A percentile compares a stretch with the other conserved stretches of the same genome.
Conservation (phyloP, 2,329 filamentous ascomycete species). For the Talaromyces sp. region DNA sequence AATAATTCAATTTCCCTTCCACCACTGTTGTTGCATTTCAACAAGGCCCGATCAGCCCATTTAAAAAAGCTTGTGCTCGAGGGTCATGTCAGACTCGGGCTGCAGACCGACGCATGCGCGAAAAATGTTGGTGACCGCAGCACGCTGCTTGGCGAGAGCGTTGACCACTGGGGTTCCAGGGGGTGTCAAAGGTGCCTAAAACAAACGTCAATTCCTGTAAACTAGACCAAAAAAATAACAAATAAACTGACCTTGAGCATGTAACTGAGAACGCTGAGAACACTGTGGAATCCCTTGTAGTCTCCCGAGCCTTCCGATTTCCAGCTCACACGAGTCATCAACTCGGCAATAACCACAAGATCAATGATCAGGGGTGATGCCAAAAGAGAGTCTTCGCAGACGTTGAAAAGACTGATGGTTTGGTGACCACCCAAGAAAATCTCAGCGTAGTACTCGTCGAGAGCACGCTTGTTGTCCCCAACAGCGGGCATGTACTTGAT, state of each 20-base stretch:
- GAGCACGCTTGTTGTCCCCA: constrained; percentile 96
- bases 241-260: constrained; percentile 73
- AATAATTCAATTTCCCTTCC: background rate
- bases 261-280: constrained; percentile 95
- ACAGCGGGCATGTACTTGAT: constrained; percentile 99
- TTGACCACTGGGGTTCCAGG: constrained; percentile 95
- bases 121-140: constrained; percentile 95
- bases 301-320: constrained; percentile 60
- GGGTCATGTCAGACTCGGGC: constrained; percentile 97
- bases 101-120: constrained; percentile 93
- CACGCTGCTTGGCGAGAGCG: constrained; percentile 90
- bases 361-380: constrained; percentile 97
- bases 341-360: constrained; percentile 84
- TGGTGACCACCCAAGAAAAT: constrained; percentile 99
- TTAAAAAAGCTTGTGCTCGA: constrained; percentile 91
- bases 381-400: constrained; percentile 96
- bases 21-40: background rate
- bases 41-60: background rate
- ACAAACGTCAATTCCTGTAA: background rate
- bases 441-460: constrained; percentile 99
- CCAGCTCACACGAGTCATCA: constrained; percentile 99
- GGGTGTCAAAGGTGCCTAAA: constrained; percentile 81
- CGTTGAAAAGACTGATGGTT: constrained; percentile 97
- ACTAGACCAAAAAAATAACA: background rate
- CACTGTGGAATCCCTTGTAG: constrained; percentile 93